These are phyloP conservation scores for Gymnopilus dilepis DNA, from an alignment of 768 basidiomycete species.

Conservation along the genomic window DNA sequence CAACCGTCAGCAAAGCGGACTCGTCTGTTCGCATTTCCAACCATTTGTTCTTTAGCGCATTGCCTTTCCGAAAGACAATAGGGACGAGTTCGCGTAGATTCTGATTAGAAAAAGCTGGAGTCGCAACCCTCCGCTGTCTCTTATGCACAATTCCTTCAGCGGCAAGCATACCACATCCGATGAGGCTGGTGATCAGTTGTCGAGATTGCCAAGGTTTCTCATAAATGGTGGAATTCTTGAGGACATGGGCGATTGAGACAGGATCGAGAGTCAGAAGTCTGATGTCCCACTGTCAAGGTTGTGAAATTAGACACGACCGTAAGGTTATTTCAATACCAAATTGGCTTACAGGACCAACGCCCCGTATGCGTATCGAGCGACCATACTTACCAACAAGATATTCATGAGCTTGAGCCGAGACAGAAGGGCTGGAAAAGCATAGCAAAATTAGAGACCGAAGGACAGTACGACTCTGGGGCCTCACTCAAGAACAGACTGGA, in stretches of 20 bases:
- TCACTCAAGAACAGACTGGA: slow-evolving; percentile 63
- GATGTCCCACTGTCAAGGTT: slow-evolving; percentile 64
- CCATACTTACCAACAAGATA: slow-evolving; percentile 64
- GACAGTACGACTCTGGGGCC: slow-evolving; percentile 22
- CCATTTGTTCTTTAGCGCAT: slow-evolving; percentile 68
- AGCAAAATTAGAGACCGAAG: slow-evolving; percentile 1
- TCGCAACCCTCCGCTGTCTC: slow-evolving; percentile 78
- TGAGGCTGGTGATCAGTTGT: slow-evolving; percentile 71
- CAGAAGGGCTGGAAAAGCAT: slow-evolving; percentile 47
- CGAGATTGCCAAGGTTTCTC: slow-evolving; percentile 88
- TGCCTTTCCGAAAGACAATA: slow-evolving; percentile 71
- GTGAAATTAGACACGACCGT: background rate
- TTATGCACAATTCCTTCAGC: slow-evolving; percentile 81
- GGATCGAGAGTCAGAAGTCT: slow-evolving; percentile 86
- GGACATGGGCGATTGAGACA: slow-evolving; percentile 70
- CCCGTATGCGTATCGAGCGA: slow-evolving; percentile 70
- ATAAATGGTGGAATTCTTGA: slow-evolving; percentile 74
- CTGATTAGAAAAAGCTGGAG: slow-evolving; percentile 82
- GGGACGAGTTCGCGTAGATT: slow-evolving; percentile 76
- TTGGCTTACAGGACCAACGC: slow-evolving; percentile 68
- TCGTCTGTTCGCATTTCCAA: slow-evolving; percentile 43
- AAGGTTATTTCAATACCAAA: background rate
- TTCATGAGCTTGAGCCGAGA: slow-evolving; percentile 60
- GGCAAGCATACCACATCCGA: slow-evolving; percentile 84
- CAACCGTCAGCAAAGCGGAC: slow-evolving; percentile 46